A percentile compares a stretch with the other conserved stretches of the same genome.
These are phyloP conservation scores for Bolboschoenus planiculmis DNA, from an alignment of 176 grass and related monocot genomes.

Conservation along the genomic window DNA sequence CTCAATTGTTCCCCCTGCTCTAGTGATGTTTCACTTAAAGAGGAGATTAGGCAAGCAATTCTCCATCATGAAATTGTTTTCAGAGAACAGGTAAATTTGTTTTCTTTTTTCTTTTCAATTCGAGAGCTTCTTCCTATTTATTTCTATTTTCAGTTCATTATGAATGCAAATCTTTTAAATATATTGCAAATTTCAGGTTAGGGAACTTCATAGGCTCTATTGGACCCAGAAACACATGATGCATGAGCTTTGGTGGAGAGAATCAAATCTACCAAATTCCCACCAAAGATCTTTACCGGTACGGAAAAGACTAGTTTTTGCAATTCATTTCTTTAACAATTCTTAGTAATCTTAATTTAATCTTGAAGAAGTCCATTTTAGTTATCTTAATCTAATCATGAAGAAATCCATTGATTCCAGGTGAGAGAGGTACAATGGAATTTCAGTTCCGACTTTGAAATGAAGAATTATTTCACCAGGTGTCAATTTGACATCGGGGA, in stretches of 20 bases:
- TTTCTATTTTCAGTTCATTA: background rate
- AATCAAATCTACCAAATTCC: constrained; percentile 5
- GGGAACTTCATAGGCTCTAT: constrained; percentile 22
- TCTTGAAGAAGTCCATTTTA: background rate
- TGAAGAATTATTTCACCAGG: constrained; percentile 1
- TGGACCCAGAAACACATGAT: constrained; percentile 25
- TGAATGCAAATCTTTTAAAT: background rate
- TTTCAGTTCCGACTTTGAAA: background rate
- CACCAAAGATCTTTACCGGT: constrained; percentile 8
- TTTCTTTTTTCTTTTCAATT: constrained; percentile 1
- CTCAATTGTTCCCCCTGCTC: constrained; percentile 14
- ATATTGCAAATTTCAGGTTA: constrained; percentile 3
- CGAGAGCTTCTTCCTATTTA: background rate
- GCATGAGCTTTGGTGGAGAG: constrained; percentile 9
- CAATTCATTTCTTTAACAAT: background rate
- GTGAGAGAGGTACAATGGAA: constrained; percentile 14
- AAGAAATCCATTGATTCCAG: background rate
- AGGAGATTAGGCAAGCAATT: constrained; percentile 20
- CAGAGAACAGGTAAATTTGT: constrained; percentile 12
- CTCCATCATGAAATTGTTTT: constrained; percentile 19
- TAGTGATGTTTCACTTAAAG: constrained; percentile 14
- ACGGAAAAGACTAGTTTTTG: background rate
- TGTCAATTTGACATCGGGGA: constrained; percentile 3
- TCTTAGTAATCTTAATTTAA: background rate
- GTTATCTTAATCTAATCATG: background rate